A percentile compares a stretch with the other conserved stretches of the same genome.
Conservation (phyloP, 2,329 filamentous ascomycete species). For the Venturia pyrina region DNA sequence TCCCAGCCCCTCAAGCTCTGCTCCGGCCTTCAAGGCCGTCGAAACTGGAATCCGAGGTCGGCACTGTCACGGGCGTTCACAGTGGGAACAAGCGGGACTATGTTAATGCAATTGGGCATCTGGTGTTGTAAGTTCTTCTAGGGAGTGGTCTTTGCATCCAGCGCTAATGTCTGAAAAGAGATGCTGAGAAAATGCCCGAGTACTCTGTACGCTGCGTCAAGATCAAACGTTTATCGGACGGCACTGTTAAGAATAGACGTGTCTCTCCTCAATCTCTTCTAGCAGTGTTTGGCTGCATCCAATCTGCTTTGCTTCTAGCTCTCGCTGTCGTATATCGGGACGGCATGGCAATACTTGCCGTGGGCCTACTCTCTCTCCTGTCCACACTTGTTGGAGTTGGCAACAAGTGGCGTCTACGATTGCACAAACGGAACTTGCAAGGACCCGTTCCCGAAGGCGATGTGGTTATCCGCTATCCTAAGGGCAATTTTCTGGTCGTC, state of each 20-base stretch:
- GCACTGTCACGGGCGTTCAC: slow-evolving; percentile 34
- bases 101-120: slow-evolving; percentile 39
- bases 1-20: slow-evolving; percentile 41
- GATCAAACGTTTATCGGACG: slow-evolving; percentile 24
- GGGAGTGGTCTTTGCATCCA: slow-evolving; percentile 17
- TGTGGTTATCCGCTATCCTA: slow-evolving; percentile 40
- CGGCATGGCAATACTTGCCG: slow-evolving; percentile 41
- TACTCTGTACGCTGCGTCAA: slow-evolving; percentile 32
- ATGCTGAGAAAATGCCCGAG: slow-evolving; percentile 24
- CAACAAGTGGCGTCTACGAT: slow-evolving; percentile 38
- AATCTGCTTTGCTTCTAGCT: slow-evolving; percentile 33
- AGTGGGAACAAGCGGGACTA: slow-evolving; percentile 37
- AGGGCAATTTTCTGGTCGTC: slow-evolving; percentile 40
- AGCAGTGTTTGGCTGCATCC: slow-evolving; percentile 33
- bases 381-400: slow-evolving; percentile 39
- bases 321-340: slow-evolving; percentile 36
- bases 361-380: slow-evolving; percentile 36
- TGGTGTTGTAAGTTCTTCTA: slow-evolving; percentile 24
- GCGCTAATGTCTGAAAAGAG: slow-evolving; percentile 15
- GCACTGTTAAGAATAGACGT: slow-evolving; percentile 32
- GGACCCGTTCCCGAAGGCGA: slow-evolving; percentile 27
- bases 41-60: slow-evolving; percentile 30
- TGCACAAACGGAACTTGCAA: slow-evolving; percentile 28
- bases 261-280: slow-evolving; percentile 36
- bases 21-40: slow-evolving; percentile 35